Evolutionary conservation across 495 filamentous ascomycete genomes (phyloP), one percentile per base, ranked within the genome.

Genomic region (Xylaria grammica): DNA sequence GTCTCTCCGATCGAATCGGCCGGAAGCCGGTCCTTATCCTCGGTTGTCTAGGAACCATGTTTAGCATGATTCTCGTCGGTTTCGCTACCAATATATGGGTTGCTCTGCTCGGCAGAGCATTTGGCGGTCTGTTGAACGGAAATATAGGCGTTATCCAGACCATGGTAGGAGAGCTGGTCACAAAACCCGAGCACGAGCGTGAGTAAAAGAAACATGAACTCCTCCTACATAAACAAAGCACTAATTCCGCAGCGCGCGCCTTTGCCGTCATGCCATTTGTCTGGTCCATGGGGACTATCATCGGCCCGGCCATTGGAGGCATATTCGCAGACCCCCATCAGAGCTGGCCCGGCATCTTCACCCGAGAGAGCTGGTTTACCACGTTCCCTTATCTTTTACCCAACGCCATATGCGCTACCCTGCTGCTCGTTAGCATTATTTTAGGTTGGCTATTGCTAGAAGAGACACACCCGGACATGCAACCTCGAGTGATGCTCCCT

Each of bases 61-160:
- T 90, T 53, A 93, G 90, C 34, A 84, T 94, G 71, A 75, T 96
- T 27, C 78, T 94, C 51, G 91, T 97, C 11, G 93, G 93, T n/a
- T 86, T 96, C 66, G 86, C 93, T 10, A 77, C 85, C 30, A 95
- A 89, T 68, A 88, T 94, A 67, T 91, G 90, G 89, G 73, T 90
- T 49, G 93, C 92, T 6, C 76, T 96, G 44, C 60, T 82, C 38
- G 93, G 91, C 17, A 82, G 93, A 63, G 83, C 86, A n/a, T 75
- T 96, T 7, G 92, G 91, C 13, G 93, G 93, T 24, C 76, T 90
- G 4, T 78, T 97, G 45, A 96, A 96, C 78, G 92, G 92, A 45
- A 96, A 96, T 67, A 89, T 94, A 69, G 92, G 89, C 10, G 91
- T 96, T 34, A 92, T 96, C 63, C 91, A 94, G 74, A 94, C 91